Evolutionary conservation across 2,329 filamentous ascomycete genomes (phyloP), one percentile per base, ranked within the genome.

Genomic region (Beauveria scarabaeidicola): DNA sequence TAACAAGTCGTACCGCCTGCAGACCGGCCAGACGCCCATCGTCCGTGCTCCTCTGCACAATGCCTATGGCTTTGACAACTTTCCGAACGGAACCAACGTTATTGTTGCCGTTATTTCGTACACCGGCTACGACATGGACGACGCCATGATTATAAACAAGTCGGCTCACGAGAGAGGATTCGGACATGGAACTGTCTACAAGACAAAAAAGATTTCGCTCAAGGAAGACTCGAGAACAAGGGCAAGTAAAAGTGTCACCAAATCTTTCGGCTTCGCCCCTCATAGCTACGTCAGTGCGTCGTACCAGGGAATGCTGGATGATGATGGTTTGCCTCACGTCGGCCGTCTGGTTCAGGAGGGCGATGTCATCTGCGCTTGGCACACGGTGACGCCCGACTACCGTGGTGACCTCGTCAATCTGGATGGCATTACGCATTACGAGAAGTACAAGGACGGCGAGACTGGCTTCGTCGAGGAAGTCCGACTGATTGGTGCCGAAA

Each of bases 111-210:
- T 99, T 72, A 96, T 99, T 64, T 97, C 93, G 0, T 99, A 99
- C 74, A 97, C 93, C 2, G 94, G 93, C 55, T 99, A 97, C 76
- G 94, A 99, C 81, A 99, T 99, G 94, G 94, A 99, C 80, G 94
- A 99, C 76, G 94, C 94, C 71, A 97, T 97, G 93, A 97, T 99
- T 70, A 81, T 99, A 71, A 97, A 97, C 80, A 97, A 97, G 73
- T 96, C 91, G 21, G 87, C 93, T 3, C 91, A 97, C 73, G 94
- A 99, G 74, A 86, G 94, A 66, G 94, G 94, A 15, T 97, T 99
- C 69, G 93, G 91, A 41, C 86, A 97, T 69, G 94, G 94, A 59
- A 95, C 92, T 5, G 91, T 99, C 67, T 99, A 97, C 81, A 99
- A 99, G 78, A 96, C 91, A 9, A 96, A 97, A 76, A 89, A 95